Evolutionary conservation across 345 rosid species (phyloP).

Genomic region (Moricandia arvensis): DNA sequence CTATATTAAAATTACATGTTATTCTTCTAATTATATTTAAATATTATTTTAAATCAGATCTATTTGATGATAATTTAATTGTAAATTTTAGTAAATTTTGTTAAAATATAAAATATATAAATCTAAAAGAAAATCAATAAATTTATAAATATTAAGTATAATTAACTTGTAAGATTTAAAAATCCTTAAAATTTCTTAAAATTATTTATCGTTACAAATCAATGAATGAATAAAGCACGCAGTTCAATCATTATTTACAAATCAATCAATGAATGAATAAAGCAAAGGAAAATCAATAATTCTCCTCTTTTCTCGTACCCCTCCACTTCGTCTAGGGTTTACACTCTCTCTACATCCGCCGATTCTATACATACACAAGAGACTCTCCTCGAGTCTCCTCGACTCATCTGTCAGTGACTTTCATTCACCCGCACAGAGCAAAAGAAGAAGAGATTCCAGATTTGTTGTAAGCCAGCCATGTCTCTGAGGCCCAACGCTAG

Average conservation of each 20-base stretch:
- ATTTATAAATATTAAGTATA: background rate
- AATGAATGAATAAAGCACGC: background rate
- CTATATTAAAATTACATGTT: background rate
- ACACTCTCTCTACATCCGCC: constrained; percentile 24
- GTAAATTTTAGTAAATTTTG: background rate
- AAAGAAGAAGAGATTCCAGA: background rate
- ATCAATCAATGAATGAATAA: background rate
- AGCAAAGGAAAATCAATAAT: background rate
- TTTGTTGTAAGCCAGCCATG: constrained; percentile 35
- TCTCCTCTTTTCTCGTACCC: constrained; percentile 22
- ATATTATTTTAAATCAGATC: too few species aligned
- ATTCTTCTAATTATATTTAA: background rate
- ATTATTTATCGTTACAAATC: background rate
- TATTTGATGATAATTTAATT: background rate
- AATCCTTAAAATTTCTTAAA: too few species aligned
- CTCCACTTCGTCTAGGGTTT: constrained; percentile 28
- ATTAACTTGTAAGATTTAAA: background rate
- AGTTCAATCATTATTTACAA: too few species aligned
- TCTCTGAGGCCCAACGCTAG: constrained; percentile 76
- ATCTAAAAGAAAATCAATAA: background rate
- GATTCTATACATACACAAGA: constrained; percentile 3
- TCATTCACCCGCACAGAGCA: background rate
- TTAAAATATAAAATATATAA: background rate
- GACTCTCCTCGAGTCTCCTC: too few species aligned
- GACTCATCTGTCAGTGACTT: background rate